Conservation (phyloP, 768 basidiomycete genomes). For the Rhizopogon vesiculosus region DNA sequence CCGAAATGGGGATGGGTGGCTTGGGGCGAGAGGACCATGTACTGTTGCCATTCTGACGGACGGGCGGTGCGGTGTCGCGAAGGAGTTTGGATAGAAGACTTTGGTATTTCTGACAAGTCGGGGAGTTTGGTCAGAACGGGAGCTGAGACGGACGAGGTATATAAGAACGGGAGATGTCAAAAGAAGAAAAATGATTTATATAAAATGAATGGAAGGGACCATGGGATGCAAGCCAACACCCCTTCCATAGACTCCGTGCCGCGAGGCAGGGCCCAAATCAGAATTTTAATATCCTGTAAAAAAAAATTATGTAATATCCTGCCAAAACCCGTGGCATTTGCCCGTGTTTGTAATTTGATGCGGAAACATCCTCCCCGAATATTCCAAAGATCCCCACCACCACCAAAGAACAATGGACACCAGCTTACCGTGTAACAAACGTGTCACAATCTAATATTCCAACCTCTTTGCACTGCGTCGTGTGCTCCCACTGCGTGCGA, state of each 20-base stretch:
- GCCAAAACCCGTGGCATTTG: conserved; percentile 8
- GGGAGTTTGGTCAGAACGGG: conserved; percentile 1
- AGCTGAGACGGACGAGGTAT: conserved; percentile 1
- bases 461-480: conserved; percentile 8
- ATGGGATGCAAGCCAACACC: conserved; percentile 6
- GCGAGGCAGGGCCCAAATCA: conserved; percentile 8
- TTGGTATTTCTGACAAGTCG: conserved; percentile 2
- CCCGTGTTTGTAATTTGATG: background rate
- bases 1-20: conserved; percentile 27
- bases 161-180: conserved; percentile 1
- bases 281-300: conserved; percentile 3
- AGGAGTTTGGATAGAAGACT: background rate
- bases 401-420: conserved; percentile 8
- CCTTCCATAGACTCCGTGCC: conserved; percentile 11
- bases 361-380: conserved; percentile 6
- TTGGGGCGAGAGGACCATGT: conserved; percentile 21
- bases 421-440: conserved; percentile 25
- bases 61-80: conserved; percentile 14
- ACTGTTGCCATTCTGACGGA: conserved; percentile 25
- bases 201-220: conserved; percentile 1
- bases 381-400: conserved; percentile 4
- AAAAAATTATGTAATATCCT: conserved; percentile 9
- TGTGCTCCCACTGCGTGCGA: conserved; percentile 1
- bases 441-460: conserved; percentile 4
- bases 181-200: background rate